Evolutionary conservation across 2,329 filamentous ascomycete genomes (phyloP), one percentile per base, ranked within the genome.

Genomic region (Alternaria incomplexa): DNA sequence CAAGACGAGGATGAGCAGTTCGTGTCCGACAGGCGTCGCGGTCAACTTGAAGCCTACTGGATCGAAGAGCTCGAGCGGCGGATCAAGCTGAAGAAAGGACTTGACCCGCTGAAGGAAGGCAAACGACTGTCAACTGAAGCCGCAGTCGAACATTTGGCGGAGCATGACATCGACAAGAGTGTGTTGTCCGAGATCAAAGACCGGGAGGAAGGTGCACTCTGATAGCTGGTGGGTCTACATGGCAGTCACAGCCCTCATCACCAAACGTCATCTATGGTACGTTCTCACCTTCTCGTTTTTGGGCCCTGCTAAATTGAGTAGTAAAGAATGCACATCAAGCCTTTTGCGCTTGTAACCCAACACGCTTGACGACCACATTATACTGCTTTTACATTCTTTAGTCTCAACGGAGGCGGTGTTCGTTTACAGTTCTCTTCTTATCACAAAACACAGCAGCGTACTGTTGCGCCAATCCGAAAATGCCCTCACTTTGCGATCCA

Each of bases 41-140:
- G 58, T 10, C 65, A 68, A 32, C 54, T 73, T n/a, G 64, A 71
- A 17, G 58, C 45, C 11, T 66, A 62, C 36, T 68, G 61, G 55
- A 22, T 23, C 2, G 44, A 63, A 15, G 66, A 59, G 28, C 23
- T 61, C 26, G 10, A 55, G 28, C 44, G 50, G 17, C 44, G 47
- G 15, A 23, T 10, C 44, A 48, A 10, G 30, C 30, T 3, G 25
- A 54, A 32, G 11, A 6, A 20, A 17, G 22, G 2, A 15, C 2
- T 12, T 54, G 22, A 44, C 5, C 3, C n/a, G 6, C 10, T 7
- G 12, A 11, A 28, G 7, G 15, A 20, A 5, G 32, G 15, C 20
- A 12, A 22, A 40, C 2, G 3, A 22, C 32, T n/a, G 11, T 12
- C 13, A 23, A 44, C n/a, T 44, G 23, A 50, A 32, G 7, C 20